Conservation (phyloP, 2,329 filamentous ascomycete species). For the Fusarium annulatum region DNA sequence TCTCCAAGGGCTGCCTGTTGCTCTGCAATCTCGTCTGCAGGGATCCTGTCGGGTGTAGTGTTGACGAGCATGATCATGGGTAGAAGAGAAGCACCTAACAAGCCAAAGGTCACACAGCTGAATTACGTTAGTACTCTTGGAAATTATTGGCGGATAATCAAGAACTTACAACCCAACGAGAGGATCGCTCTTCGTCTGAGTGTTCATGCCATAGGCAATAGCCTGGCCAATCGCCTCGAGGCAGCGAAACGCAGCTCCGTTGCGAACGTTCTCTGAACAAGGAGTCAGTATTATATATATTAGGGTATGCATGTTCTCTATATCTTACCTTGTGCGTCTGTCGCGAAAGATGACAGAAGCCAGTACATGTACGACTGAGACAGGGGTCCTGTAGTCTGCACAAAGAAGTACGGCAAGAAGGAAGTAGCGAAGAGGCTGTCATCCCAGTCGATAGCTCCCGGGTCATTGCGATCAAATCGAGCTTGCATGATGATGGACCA, state of each 20-base stretch:
- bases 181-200: conserved; percentile 15
- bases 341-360: conserved; percentile 15
- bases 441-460: conserved; percentile 13
- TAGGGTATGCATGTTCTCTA: rapidly evolving
- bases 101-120: not conserved
- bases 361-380: conserved; percentile 21
- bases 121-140: rapidly evolving
- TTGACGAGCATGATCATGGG: conserved; percentile 26
- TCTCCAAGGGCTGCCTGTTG: conserved; percentile 2
- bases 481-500: conserved; percentile 22
- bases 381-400: conserved; percentile 7
- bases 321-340: conserved; percentile 9
- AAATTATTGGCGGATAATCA: too few relatives aligned
- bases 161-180: not conserved
- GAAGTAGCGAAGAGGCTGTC: not conserved
- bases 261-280: not conserved
- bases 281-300: rapidly evolving
- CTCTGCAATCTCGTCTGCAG: conserved; percentile 11
- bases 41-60: conserved; percentile 12
- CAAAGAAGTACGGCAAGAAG: conserved; percentile 12
- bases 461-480: not conserved
- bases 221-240: conserved; percentile 9
- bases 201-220: conserved; percentile 18
- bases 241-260: conserved; percentile 14
- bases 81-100: conserved; percentile 1